Evolutionary conservation across 495 filamentous ascomycete species (phyloP).

Genomic region (Trichoderma orchidacearum): DNA sequence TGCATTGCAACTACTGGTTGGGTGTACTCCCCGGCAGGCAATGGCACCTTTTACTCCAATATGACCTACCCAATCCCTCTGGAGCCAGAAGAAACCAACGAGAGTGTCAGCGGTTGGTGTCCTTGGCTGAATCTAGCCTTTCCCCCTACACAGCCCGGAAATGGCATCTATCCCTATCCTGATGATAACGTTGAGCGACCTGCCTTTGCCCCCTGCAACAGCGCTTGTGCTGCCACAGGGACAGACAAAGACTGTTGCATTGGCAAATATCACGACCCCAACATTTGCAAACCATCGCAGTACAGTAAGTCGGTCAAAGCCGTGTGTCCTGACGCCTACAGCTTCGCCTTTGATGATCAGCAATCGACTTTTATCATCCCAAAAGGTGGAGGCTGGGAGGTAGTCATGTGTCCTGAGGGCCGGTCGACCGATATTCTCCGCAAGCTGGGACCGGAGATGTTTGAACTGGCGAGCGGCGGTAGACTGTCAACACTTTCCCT

Average conservation of each 20-base stretch:
- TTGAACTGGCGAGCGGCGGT: constrained; percentile 14
- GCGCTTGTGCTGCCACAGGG: constrained; percentile 50
- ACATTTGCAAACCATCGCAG: constrained; percentile 41
- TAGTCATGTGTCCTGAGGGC: constrained; percentile 62
- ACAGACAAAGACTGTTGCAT: constrained; percentile 53
- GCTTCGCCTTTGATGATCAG: constrained; percentile 65
- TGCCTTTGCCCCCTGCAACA: constrained; percentile 57
- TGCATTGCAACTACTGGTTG: constrained; percentile 54
- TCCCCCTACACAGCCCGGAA: constrained; percentile 45
- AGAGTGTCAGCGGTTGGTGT: constrained; percentile 50
- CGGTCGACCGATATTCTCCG: constrained; percentile 54
- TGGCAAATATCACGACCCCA: constrained; percentile 41
- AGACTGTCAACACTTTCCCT: constrained; percentile 1
- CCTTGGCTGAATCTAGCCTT: constrained; percentile 59
- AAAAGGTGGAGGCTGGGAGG: constrained; percentile 54
- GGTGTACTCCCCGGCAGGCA: constrained; percentile 26
- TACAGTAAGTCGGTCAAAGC: constrained; percentile 53
- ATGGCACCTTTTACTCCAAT: constrained; percentile 34
- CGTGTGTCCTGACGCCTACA: constrained; percentile 74
- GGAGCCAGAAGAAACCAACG: constrained; percentile 35
- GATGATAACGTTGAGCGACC: constrained; percentile 53
- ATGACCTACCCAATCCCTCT: constrained; percentile 48
- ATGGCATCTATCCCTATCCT: constrained; percentile 64
- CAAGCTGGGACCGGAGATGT: constrained; percentile 30
- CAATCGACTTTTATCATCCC: constrained; percentile 66